Evolutionary conservation across 2,329 filamentous ascomycete species (phyloP), one percentile per base, ranked within the genome.

Genomic region (Akanthomyces uredinophilus): DNA sequence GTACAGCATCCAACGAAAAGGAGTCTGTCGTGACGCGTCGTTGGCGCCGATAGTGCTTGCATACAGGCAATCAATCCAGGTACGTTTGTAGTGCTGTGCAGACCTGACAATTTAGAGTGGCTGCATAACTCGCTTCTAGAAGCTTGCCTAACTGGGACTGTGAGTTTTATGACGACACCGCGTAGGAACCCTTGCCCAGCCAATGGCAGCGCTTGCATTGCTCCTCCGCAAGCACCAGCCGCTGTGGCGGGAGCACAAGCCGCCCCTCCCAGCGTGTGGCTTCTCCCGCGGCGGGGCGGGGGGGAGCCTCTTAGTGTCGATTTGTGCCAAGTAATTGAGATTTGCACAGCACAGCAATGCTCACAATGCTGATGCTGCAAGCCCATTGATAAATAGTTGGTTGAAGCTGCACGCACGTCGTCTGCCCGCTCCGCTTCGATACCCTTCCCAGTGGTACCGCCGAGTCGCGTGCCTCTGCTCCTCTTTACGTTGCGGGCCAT

Each of bases 121-220:
- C 29, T 61, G 59, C 59, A 61, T 54, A 61, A 61, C 50, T 61
- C 22, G 41, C 18, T 61, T 61, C 59, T 61, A 20, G 59, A 61
- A 61, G 27, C 41, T 39, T 61, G 39, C 59, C 59, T 29, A 22
- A 47, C 47, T 41, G 29, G 59, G 59, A 7, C 24, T 27, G 11
- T 43, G 7, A 7, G 37, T 39, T 7, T 37, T n/a, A 52, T 27
- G 57, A 41, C 46, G 37, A 27, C 57, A 39, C 46, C 22, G 10
- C 18, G 18, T n/a, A 24, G 47, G 57, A 29, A n/a, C n/a, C 37
- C 8, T 13, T 2, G 20, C 1, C 16, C 8, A n/a, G 49, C 59
- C 59, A 61, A 61, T 61, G 32, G 29, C 18, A 32, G n/a, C 32
- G 20, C 32, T 32, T 1, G 22, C 20, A 50, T 50, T 29, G 35